Conservation (phyloP, 73 alveolate species). For the Symbiodinium natans region DNA sequence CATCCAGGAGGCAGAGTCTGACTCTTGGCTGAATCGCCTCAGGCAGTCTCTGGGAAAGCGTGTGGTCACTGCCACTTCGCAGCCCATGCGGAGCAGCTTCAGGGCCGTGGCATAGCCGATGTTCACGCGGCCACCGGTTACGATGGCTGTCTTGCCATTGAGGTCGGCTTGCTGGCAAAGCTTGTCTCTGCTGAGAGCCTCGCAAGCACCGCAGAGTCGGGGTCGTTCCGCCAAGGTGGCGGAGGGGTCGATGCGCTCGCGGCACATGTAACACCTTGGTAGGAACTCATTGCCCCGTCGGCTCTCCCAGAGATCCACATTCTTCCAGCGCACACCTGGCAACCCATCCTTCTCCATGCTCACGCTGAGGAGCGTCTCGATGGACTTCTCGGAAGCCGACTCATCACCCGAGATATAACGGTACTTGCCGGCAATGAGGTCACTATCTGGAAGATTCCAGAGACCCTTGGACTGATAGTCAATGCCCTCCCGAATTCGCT, state of each 20-base stretch:
- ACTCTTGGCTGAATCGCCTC: constrained; percentile 52
- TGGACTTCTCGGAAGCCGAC: constrained; percentile 63
- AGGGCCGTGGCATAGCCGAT: constrained; percentile 95
- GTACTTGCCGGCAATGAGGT: constrained; percentile 79
- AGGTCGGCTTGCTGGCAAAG: constrained; percentile 90
- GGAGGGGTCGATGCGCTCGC: constrained; percentile 80
- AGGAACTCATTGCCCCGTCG: constrained; percentile 91
- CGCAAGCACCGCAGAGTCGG: constrained; percentile 82
- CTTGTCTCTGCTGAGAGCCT: constrained; percentile 35
- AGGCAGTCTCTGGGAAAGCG: constrained; percentile 93
- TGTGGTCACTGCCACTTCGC: constrained; percentile 94
- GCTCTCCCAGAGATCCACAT: constrained; percentile 82
- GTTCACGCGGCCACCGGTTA: constrained; percentile 95
- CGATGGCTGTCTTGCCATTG: constrained; percentile 94
- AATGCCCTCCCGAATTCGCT: neutral
- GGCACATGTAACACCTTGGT: constrained; percentile 90
- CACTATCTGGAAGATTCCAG: constrained; percentile 62
- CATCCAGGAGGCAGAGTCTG: neutral
- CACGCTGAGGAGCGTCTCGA: constrained; percentile 20
- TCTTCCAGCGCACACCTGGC: constrained; percentile 70
- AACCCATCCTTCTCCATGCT: constrained; percentile 43
- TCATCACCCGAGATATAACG: constrained; percentile 52
- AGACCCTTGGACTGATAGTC: constrained; percentile 42
- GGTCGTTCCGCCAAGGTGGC: constrained; percentile 87
- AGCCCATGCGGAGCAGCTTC: constrained; percentile 94